Conservation (phyloP, 2,329 filamentous ascomycete species). For the Geoglossum cookeanum region DNA sequence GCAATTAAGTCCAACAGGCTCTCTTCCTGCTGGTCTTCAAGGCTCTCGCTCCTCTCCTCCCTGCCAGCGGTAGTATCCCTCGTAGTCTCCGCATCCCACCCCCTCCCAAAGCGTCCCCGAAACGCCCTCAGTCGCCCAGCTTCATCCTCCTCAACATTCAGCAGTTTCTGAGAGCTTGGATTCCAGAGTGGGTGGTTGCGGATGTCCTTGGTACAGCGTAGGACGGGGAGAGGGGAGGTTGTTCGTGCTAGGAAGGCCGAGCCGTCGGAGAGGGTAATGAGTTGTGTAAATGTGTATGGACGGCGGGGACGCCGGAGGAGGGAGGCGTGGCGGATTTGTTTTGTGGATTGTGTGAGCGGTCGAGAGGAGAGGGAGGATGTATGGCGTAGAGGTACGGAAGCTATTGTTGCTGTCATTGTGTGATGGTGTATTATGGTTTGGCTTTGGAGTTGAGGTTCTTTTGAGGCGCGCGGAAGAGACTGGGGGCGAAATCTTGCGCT, state of each 20-base stretch:
- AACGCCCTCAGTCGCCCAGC: slow-evolving; percentile 78
- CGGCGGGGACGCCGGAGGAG: slow-evolving; percentile 75
- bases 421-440: background rate
- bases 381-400: background rate
- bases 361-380: slow-evolving; percentile 14
- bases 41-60: slow-evolving; percentile 13
- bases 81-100: slow-evolving; percentile 47
- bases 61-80: slow-evolving; percentile 16
- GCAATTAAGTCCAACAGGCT: slow-evolving; percentile 39
- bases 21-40: slow-evolving; percentile 26
- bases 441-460: background rate
- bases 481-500: too few relatives aligned
- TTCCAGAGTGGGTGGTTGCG: slow-evolving; percentile 87
- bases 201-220: slow-evolving; percentile 56
- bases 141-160: slow-evolving; percentile 88
- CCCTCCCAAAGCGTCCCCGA: slow-evolving; percentile 61
- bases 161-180: slow-evolving; percentile 57
- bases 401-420: background rate
- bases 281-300: slow-evolving; percentile 93
- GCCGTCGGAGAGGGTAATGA: slow-evolving; percentile 82
- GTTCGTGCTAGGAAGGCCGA: slow-evolving; percentile 45
- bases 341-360: slow-evolving; percentile 25
- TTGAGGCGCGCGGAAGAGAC: background rate
- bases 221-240: slow-evolving; percentile 33
- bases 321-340: slow-evolving; percentile 61